Evolutionary conservation across 257 asterid species (phyloP), one percentile per base, ranked within the genome.

Genomic region (Salvia splendens): DNA sequence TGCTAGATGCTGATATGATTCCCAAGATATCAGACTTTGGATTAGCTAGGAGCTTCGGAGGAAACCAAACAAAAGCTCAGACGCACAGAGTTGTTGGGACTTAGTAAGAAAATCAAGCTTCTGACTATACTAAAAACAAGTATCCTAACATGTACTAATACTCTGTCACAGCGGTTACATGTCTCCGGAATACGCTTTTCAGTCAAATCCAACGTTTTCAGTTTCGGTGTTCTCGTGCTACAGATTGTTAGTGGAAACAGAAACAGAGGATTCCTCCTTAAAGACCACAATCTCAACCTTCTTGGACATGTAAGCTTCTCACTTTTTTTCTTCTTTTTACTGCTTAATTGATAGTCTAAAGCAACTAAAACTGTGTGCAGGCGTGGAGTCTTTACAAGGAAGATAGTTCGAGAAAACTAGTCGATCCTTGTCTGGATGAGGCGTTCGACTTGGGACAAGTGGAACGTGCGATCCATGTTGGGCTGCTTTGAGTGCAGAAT

Each of bases 161-260:
- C 30, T 24, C 38, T 4, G 5, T 4, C 3, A 40, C 66, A 57
- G 73, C 17, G 73, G 73, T 5, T 69, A 57, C 51, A 69, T 69
- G 67, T 17, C 73, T 32, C 73, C 73, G 1, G 73, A 68, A 16
- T 68, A 68, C 12, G 65, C 73, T 16, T 57, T 51, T 69, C 73
- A 1, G 28, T 57, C 16, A 69, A 69, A 57, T 68, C 67, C 5
- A 67, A 68, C 6, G 73, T 57, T 6, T 69, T 69, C 56, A 69
- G 73, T 41, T 69, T 69, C 20, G 73, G 73, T 4, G 67, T 69
- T 12, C 67, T 69, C 0, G 41, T 69, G 49, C 60, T 69, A 33
- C 60, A 69, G 17, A 47, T 69, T 32, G 73, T 69, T 50, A 57
- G 73, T 4, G 73, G 73, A 2, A 57, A 46, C 41, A 57, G 59